A percentile compares a stretch with the other conserved stretches of the same genome.
These are phyloP conservation scores for Retiboletus flavoniger DNA, from an alignment of 1,284 basidiomycete species.

Conservation along the genomic window DNA sequence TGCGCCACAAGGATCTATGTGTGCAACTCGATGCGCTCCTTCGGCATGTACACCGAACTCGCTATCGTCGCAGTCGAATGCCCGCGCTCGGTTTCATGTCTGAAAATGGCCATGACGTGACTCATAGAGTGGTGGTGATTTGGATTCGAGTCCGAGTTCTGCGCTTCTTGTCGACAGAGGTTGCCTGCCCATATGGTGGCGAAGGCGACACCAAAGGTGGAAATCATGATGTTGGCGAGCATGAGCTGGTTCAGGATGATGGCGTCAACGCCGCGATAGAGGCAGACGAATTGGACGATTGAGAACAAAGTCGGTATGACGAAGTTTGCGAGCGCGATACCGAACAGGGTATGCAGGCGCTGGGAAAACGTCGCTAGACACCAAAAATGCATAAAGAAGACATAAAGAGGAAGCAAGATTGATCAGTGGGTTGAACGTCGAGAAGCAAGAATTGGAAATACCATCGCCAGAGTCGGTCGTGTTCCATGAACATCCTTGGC, in stretches of 20 bases:
- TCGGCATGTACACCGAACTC: background rate
- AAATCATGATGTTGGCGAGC: conserved; percentile 8
- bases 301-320: conserved; percentile 27
- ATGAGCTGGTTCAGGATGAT: conserved; percentile 8
- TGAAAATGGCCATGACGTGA: conserved; percentile 5
- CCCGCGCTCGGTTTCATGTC: background rate
- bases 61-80: background rate
- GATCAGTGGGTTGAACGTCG: background rate
- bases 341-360: conserved; percentile 21
- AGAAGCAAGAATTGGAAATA: background rate
- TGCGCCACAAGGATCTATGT: background rate
- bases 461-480: background rate
- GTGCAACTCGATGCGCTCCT: background rate
- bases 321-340: conserved; percentile 27
- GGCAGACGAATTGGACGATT: conserved; percentile 20
- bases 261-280: background rate
- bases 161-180: background rate
- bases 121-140: background rate
- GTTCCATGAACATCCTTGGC: background rate
- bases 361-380: conserved; percentile 16
- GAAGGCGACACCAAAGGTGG: conserved; percentile 18
- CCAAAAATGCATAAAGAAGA: background rate
- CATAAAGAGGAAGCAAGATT: background rate
- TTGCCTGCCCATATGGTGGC: conserved; percentile 19
- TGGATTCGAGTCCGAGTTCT: background rate